These are phyloP conservation scores for Alternaria sp. DNA, from an alignment of 2,329 filamentous ascomycete species.

Conservation along the genomic window DNA sequence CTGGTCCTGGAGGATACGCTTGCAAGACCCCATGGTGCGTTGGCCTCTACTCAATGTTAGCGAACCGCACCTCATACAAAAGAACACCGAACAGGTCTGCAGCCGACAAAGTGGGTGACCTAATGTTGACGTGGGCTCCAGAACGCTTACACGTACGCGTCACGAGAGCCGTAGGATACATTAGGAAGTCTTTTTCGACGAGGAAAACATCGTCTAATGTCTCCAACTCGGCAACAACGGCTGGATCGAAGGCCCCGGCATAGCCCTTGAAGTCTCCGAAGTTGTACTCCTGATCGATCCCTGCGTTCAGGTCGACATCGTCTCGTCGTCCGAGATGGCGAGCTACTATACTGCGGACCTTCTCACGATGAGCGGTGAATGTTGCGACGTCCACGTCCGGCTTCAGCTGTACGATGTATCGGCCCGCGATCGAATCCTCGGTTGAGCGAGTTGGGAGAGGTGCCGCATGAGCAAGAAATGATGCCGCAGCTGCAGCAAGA, in stretches of 20 bases:
- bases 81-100: neutral
- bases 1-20: slow-evolving; percentile 32
- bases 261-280: slow-evolving; percentile 42
- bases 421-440: slow-evolving; percentile 38
- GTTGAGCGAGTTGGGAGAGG: slow-evolving; percentile 16
- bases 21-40: slow-evolving; percentile 38
- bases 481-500: slow-evolving; percentile 25
- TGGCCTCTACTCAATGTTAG: slow-evolving; percentile 2
- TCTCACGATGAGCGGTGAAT: slow-evolving; percentile 30
- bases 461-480: slow-evolving; percentile 29
- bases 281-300: slow-evolving; percentile 32
- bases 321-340: slow-evolving; percentile 33
- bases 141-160: slow-evolving; percentile 31
- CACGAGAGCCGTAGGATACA: slow-evolving; percentile 27
- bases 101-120: neutral
- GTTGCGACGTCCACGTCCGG: slow-evolving; percentile 36
- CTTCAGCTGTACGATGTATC: slow-evolving; percentile 54
- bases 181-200: slow-evolving; percentile 35
- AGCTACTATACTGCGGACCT: slow-evolving; percentile 36
- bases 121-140: neutral
- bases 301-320: slow-evolving; percentile 13
- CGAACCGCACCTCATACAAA: neutral
- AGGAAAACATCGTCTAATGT: slow-evolving; percentile 31
- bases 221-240: slow-evolving; percentile 37
- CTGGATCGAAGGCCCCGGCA: slow-evolving; percentile 36